Percentiles rank a stretch among this genome's conserved stretches.
Evolutionary conservation across 768 basidiomycete species (phyloP).

Genomic region (Phaffia tasmanica): DNA sequence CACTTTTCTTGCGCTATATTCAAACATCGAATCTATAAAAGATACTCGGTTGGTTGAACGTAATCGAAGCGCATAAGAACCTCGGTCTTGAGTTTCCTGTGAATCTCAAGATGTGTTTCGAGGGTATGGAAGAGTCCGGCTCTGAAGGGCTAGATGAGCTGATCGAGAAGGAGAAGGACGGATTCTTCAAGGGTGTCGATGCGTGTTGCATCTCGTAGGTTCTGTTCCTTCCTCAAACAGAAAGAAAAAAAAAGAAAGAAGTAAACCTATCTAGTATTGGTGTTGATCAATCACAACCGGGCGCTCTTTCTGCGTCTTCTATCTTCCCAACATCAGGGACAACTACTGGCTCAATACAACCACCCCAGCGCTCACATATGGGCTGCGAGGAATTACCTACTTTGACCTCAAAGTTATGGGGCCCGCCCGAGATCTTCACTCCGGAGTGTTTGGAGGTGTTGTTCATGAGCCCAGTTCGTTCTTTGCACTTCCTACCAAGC

Average conservation of each 20-base stretch:
- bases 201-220: slow-evolving; percentile 65
- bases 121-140: slow-evolving; percentile 93
- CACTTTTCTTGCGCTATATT: slow-evolving; percentile 28
- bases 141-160: slow-evolving; percentile 83
- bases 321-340: slow-evolving; percentile 41
- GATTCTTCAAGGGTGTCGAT: slow-evolving; percentile 78
- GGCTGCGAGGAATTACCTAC: slow-evolving; percentile 77
- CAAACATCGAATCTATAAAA: background rate
- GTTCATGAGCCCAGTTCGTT: slow-evolving; percentile 48
- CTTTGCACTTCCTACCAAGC: background rate
- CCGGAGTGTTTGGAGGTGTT: slow-evolving; percentile 55
- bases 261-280: background rate
- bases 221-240: background rate
- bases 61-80: slow-evolving; percentile 67
- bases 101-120: slow-evolving; percentile 82
- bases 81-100: slow-evolving; percentile 65
- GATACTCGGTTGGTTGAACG: slow-evolving; percentile 77
- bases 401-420: slow-evolving; percentile 72
- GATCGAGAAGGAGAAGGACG: slow-evolving; percentile 53
- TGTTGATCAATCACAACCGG: background rate
- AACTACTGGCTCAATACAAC: slow-evolving; percentile 62
- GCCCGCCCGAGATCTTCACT: slow-evolving; percentile 78
- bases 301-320: background rate
- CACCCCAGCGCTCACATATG: slow-evolving; percentile 54
- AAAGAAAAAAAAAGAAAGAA: background rate